Percentiles rank a stretch among this genome's conserved stretches.
Evolutionary conservation across 306 rosid genomes (phyloP).

Genomic region (Luffa acutangula): DNA sequence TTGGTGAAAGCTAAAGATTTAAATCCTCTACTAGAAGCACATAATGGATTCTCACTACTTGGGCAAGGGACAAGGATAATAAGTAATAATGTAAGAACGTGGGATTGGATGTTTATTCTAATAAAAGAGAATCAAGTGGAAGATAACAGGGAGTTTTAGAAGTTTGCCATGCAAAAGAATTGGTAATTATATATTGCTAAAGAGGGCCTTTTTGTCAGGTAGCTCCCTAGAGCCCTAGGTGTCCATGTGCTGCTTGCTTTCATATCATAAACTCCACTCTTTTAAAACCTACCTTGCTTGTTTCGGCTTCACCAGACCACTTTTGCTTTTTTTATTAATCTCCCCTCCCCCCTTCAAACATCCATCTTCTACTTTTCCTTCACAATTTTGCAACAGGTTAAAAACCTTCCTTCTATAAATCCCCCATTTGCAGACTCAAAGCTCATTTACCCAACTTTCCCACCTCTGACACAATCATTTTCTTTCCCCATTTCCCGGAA

Average conservation of each 20-base stretch:
- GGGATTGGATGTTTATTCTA: neutral
- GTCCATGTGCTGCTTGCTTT: conserved; percentile 65
- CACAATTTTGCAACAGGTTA: neutral
- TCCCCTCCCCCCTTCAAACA: conserved; percentile 18
- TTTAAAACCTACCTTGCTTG: conserved; percentile 27
- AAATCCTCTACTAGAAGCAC: neutral
- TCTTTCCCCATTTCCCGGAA: conserved; percentile 10
- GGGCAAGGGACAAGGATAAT: conserved; percentile 13
- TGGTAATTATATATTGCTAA: neutral
- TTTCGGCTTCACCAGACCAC: conserved; percentile 69
- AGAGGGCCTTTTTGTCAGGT: conserved; percentile 45
- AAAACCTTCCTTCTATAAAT: neutral
- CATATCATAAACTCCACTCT: conserved; percentile 46
- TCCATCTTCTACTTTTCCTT: neutral
- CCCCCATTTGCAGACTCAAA: conserved; percentile 24
- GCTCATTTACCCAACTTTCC: conserved; percentile 3
- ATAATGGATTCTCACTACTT: neutral
- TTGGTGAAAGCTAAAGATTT: neutral
- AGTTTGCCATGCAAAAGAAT: conserved; percentile 19
- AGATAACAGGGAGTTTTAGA: neutral
- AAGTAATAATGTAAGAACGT: neutral
- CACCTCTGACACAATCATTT: conserved; percentile 19
- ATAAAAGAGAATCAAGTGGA: conserved; percentile 1
- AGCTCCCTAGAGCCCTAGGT: conserved; percentile 27
- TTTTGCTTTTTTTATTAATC: conserved; percentile 44